Evolutionary conservation across 2,329 filamentous ascomycete genomes (phyloP).

Genomic region (Hirsutella minnesotensis): DNA sequence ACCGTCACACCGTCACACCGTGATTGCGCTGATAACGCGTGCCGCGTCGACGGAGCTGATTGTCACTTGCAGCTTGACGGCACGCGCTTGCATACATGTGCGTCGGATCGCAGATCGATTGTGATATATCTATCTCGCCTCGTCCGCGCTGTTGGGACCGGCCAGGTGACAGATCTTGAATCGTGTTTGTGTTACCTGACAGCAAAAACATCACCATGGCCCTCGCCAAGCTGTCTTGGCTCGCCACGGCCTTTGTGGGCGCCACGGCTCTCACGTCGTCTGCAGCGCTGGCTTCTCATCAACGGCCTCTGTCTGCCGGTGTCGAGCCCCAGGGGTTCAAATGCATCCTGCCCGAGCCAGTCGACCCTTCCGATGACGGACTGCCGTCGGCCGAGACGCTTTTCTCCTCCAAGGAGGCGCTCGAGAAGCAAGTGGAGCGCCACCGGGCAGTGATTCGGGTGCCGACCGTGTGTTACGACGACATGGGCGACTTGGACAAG

Average conservation of each 20-base stretch:
- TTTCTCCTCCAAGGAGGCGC: conserved; percentile 20
- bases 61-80: no score
- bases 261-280: conserved; percentile 3
- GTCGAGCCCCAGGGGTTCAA: conserved; percentile 6
- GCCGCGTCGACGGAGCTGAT: no score
- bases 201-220: background rate
- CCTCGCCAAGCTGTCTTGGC: conserved; percentile 1
- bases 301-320: background rate
- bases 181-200: no score
- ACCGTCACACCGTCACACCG: no score
- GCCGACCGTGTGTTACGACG: conserved; percentile 42
- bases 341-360: conserved; percentile 22
- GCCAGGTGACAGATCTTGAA: no score
- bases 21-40: no score
- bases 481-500: conserved; percentile 39
- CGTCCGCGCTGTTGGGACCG: no score
- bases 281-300: background rate
- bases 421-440: conserved; percentile 30
- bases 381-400: conserved; percentile 18
- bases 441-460: conserved; percentile 44
- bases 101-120: no score
- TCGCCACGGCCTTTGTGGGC: background rate
- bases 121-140: no score
- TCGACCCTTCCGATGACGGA: conserved; percentile 18
- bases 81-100: no score